These are phyloP conservation scores for Xylona heveae DNA, from an alignment of 495 filamentous ascomycete genomes.

Conservation along the genomic window DNA sequence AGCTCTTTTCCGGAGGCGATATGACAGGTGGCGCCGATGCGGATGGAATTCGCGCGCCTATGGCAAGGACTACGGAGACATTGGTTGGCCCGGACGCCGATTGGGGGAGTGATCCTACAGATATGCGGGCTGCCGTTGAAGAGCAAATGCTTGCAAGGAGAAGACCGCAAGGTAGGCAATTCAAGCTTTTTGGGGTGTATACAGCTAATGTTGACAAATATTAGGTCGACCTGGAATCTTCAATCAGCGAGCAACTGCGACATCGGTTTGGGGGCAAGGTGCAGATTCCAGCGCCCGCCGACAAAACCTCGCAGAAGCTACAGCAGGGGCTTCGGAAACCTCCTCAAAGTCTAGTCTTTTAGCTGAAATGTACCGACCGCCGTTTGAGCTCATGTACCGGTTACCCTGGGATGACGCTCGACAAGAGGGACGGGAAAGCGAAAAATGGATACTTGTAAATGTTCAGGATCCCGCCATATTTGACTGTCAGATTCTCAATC, in stretches of 20 bases:
- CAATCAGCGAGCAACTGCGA: constrained; percentile 42
- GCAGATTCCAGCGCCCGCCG: constrained; percentile 19
- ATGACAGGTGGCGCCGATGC: constrained; percentile 19
- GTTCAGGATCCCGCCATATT: constrained; percentile 84
- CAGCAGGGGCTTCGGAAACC: constrained; percentile 51
- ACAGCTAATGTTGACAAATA: background rate
- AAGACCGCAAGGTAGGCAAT: constrained; percentile 5
- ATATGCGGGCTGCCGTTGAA: constrained; percentile 39
- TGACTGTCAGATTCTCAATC: constrained; percentile 77
- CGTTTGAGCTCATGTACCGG: constrained; percentile 63
- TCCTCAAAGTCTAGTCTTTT: constrained; percentile 51
- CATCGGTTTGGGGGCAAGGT: constrained; percentile 54
- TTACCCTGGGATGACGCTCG: constrained; percentile 61
- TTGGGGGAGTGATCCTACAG: constrained; percentile 27
- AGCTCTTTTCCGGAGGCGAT: constrained; percentile 49
- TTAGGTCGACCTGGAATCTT: constrained; percentile 63
- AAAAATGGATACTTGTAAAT: constrained; percentile 92
- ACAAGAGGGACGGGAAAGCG: constrained; percentile 56
- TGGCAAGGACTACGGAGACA: constrained; percentile 79
- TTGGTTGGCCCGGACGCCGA: constrained; percentile 53
- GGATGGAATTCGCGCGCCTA: constrained; percentile 67
- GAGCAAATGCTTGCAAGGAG: constrained; percentile 37
- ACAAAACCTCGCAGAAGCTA: constrained; percentile 36
- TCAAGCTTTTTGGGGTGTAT: no score
- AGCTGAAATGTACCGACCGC: constrained; percentile 79